Percentiles rank a stretch among this genome's conserved stretches.
These are phyloP conservation scores for Calonectria multiphialidica DNA, from an alignment of 2,329 filamentous ascomycete species.

Conservation along the genomic window DNA sequence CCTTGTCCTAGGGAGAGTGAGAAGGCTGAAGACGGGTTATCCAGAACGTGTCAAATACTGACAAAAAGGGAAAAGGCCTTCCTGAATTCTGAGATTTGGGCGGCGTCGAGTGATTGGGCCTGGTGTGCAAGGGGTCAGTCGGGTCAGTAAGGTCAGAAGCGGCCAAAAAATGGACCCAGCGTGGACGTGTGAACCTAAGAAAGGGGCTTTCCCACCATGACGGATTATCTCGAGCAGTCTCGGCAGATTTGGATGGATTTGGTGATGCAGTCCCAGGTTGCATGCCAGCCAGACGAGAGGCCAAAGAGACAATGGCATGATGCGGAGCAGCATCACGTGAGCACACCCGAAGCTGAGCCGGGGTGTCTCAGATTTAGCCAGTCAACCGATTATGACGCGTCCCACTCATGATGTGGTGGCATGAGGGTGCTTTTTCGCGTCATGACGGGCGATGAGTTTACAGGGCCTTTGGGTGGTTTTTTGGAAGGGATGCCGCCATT, in stretches of 20 bases:
- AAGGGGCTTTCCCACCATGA: neutral
- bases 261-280: neutral
- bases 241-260: neutral
- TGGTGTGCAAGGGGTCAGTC: constrained; percentile 55
- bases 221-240: neutral
- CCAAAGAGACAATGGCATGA: neutral
- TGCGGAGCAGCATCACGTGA: neutral
- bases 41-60: constrained; percentile 62
- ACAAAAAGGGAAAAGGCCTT: constrained; percentile 99
- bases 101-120: constrained; percentile 98
- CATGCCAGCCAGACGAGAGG: neutral
- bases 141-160: no score
- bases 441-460: neutral
- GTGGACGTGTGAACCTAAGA: no score
- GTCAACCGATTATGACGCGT: neutral
- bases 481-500: neutral
- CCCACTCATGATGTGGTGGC: neutral
- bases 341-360: neutral
- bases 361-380: neutral
- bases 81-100: constrained; percentile 99
- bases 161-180: neutral
- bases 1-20: constrained; percentile 74
- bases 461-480: neutral
- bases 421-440: neutral
- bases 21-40: neutral